Base-by-base conservation (phyloP, 208 protist species). In the Kentomonas sorsogonicus region DNA sequence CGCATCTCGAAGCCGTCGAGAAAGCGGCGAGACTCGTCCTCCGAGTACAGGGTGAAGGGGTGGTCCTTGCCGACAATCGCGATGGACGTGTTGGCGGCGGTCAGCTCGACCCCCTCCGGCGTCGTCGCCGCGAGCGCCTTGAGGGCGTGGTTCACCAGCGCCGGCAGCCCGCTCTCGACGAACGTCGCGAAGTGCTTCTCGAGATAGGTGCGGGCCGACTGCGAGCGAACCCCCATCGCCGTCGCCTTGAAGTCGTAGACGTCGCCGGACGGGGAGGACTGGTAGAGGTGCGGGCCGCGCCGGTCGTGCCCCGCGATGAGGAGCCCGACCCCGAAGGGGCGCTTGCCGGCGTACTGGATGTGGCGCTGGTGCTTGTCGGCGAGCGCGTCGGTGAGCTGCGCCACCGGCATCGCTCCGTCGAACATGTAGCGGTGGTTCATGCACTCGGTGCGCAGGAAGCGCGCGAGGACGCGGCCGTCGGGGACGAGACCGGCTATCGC, bases 301-400 rank as follows among this genome's bases (percentile, higher is more conserved):
- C 93, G 69, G 75, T 98, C 89, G 56, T 89, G 86, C 25, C 98
- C 98, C 27, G 87, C 95, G 33, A 99, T 81, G 15, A 99, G 89
- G n/a, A 99, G 74, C 23, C 98, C 98, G n/a, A 99, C 98, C 53
- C 98, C 98, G 74, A 97, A 99, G 25, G 98, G 98, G 4, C 98
- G 89, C 47, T 95, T 88, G 16, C 88, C 92, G 20, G 79, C 86
- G 54, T 63, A 84, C 77, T 99, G 98, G 34, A 99, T 99, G 79
- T 98, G 91, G 33, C 91, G 74, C 79, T 99, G 98, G 39, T 97
- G 86, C 75, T 99, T 97, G 30, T 95, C 91, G 7, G 76, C 89
- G 26, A 97, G 65, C 54, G 88, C 68, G 41, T 93, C 82, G 4
- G 90, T 72, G 51, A 97, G 70, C 29, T 88, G 70, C 26, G 72